Evolutionary conservation across 208 protist genomes (phyloP), one percentile per base, ranked within the genome.

Genomic region (Vickermania ingenoplastis): DNA sequence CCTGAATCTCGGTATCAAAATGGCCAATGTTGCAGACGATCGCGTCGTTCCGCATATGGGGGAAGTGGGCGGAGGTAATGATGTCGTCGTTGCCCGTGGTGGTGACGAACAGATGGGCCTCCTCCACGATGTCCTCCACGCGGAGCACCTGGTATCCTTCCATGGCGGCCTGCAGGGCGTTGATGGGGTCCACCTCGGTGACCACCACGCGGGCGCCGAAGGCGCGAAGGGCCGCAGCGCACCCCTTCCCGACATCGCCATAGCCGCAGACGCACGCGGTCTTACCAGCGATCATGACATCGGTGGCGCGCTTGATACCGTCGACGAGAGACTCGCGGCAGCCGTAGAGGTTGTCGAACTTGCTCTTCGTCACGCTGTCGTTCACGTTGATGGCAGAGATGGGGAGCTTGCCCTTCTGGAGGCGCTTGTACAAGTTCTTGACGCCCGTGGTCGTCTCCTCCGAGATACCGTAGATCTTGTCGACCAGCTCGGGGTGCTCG

Each of bases 11-110:
- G 67, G 97, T 98, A 89, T 99, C 98, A 71, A 99, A 99, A 86
- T 99, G 98, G 66, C 98, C 98, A 84, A 99, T 99, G 95, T 99
- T 99, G 86, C 97, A 98, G 56, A 99, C 95, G 74, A 99, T 99
- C 59, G 94, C 95, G 79, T 99, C 93, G 68, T 99, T 90, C 73
- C 96, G 97, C 98, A 99, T 99, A 59, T 90, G 80, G 21, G 68
- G 71, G 90, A 99, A 99, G 87, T 99, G 96, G 57, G 89, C 78
- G 23, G 59, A 71, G 52, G 76, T 97, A 81, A 99, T 98, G 75
- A 99, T 99, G 79, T 99, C 97, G 62, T 95, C 90, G 79, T 98
- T 98, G 69, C 98, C 98, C 55, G 98, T 99, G 51, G 96, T 94
- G 65, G 98, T 99, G 52, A 99, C 96, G 67, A 99, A 99, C 75